These are phyloP conservation scores for Quercus suber DNA, from an alignment of 306 rosid genomes.

Conservation along the genomic window DNA sequence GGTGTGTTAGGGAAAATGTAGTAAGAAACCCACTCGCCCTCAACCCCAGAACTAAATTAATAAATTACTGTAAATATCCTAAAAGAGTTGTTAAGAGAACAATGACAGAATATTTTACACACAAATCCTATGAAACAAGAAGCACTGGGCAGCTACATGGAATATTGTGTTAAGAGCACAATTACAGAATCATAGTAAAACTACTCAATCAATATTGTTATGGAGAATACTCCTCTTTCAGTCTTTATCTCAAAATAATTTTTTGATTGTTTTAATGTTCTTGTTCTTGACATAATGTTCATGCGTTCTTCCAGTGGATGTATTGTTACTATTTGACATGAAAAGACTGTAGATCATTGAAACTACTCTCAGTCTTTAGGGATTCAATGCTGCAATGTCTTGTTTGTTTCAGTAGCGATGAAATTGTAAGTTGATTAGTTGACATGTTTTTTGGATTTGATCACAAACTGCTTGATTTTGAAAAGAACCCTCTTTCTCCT, in stretches of 20 bases:
- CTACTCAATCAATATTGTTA: too few species aligned
- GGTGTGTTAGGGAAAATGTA: neutral
- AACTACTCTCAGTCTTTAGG: neutral
- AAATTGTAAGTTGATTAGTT: neutral
- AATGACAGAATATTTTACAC: too few species aligned
- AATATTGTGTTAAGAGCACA: too few species aligned
- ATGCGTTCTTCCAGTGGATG: neutral
- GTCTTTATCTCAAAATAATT: too few species aligned
- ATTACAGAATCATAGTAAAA: too few species aligned
- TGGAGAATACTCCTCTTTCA: too few species aligned
- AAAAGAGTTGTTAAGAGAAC: too few species aligned
- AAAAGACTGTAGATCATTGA: neutral
- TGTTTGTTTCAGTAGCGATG: neutral
- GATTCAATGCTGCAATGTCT: neutral
- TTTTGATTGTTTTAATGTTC: too few species aligned
- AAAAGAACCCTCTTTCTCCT: neutral
- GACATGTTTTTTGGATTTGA: neutral
- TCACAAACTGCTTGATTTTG: neutral
- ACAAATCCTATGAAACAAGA: too few species aligned
- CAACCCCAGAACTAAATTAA: too few species aligned
- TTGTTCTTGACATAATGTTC: neutral
- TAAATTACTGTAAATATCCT: too few species aligned
- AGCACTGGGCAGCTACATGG: too few species aligned
- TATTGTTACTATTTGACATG: neutral
- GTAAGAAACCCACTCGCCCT: neutral